Conservation (phyloP, 2,329 filamentous ascomycete species). For the Huntiella decipiens region DNA sequence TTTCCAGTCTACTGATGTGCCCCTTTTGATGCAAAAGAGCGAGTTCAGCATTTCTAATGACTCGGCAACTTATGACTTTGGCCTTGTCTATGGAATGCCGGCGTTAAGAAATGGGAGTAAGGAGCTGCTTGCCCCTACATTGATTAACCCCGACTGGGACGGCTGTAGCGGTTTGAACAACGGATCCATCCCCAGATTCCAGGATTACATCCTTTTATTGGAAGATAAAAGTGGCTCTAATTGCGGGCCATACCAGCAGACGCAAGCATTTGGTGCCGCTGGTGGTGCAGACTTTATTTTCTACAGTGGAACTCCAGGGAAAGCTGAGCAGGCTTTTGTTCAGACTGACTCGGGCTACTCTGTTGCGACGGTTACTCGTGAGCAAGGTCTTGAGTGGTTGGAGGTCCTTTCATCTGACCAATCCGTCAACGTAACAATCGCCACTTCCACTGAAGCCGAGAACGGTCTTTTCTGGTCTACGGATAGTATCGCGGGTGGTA, state of each 20-base stretch:
- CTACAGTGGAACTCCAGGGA: neutral
- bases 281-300: neutral
- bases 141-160: neutral
- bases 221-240: neutral
- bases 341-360: neutral
- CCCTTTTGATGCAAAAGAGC: neutral
- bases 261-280: neutral
- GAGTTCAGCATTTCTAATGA: neutral
- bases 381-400: neutral
- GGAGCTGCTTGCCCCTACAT: neutral
- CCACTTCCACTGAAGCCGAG: constrained; percentile 11
- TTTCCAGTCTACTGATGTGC: neutral
- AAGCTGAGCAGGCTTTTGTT: neutral
- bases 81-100: neutral
- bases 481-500: constrained; percentile 20
- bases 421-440: neutral
- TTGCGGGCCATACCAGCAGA: neutral
- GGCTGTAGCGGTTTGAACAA: neutral
- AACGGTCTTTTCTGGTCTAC: constrained; percentile 24
- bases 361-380: neutral
- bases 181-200: neutral
- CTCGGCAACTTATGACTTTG: neutral
- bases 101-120: neutral
- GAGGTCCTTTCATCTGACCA: neutral
- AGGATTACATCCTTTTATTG: neutral